Evolutionary conservation across 257 asterid species (phyloP).

Genomic region (Solanum arcanum): DNA sequence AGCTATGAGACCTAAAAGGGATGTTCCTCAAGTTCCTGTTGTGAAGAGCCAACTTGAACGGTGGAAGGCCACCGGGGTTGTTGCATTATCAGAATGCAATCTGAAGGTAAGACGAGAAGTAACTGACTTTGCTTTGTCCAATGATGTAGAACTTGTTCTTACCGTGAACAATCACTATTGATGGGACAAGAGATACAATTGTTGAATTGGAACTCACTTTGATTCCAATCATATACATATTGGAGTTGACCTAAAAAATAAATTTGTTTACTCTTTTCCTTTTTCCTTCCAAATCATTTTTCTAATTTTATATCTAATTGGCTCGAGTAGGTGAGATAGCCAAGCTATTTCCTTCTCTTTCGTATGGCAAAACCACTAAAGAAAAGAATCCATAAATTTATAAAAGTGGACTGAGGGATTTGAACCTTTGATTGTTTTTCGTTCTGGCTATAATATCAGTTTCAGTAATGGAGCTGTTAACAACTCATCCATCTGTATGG

Average conservation of each 20-base stretch:
- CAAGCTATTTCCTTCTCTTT: background rate
- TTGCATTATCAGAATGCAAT: constrained; percentile 42
- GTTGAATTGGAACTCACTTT: background rate
- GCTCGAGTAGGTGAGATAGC: background rate
- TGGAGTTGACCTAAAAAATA: background rate
- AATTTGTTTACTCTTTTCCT: background rate
- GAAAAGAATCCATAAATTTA: background rate
- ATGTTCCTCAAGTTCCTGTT: constrained; percentile 15
- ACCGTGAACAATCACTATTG: background rate
- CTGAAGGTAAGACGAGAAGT: constrained; percentile 39
- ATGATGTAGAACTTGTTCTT: background rate
- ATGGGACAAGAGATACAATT: background rate
- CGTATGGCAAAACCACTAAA: background rate
- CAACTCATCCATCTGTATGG: background rate
- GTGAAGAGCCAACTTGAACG: constrained; percentile 37
- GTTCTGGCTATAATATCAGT: background rate
- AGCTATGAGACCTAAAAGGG: constrained; percentile 14
- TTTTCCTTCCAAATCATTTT: background rate
- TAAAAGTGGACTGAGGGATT: background rate
- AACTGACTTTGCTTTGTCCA: background rate
- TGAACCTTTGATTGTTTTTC: background rate
- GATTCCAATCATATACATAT: background rate
- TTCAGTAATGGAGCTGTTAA: background rate
- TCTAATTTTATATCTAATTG: background rate
- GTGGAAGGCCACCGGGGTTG: constrained; percentile 70